phyloP scores from a whole-genome alignment of 208 protist genomes.

The Kentomonas sorsogonicus region DNA sequence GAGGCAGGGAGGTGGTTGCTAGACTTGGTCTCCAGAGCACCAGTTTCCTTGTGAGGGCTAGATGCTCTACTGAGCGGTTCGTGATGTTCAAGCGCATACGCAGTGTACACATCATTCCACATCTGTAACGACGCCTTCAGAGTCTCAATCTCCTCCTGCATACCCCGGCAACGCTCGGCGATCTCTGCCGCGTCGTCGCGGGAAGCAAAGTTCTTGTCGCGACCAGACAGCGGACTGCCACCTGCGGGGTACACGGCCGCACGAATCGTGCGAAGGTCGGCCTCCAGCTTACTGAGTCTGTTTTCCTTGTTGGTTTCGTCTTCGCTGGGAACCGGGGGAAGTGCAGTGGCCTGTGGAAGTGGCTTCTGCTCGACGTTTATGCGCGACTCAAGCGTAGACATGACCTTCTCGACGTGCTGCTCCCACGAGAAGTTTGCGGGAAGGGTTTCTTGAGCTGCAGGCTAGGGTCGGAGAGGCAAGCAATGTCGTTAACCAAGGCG shows the following conservation, averaged over 20 bases:
- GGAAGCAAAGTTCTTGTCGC: too few relatives aligned
- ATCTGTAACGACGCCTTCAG: too few relatives aligned
- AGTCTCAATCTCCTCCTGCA: too few relatives aligned
- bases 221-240: too few relatives aligned
- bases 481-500: conserved; percentile 45
- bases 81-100: too few relatives aligned
- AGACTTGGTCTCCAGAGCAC: too few relatives aligned
- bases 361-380: background rate
- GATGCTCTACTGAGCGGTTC: too few relatives aligned
- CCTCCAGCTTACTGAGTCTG: background rate
- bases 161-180: too few relatives aligned
- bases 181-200: too few relatives aligned
- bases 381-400: background rate
- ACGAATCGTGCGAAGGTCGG: background rate
- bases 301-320: background rate
- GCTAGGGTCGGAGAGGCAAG: conserved; percentile 27
- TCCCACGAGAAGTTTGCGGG: conserved; percentile 8
- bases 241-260: background rate
- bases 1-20: too few relatives aligned
- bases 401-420: background rate
- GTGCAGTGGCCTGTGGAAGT: background rate
- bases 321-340: background rate
- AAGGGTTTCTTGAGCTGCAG: conserved; percentile 23
- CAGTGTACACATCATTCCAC: too few relatives aligned
- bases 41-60: too few relatives aligned